These are phyloP conservation scores for Pyronema domesticum DNA, from an alignment of 495 filamentous ascomycete species.

Conservation along the genomic window DNA sequence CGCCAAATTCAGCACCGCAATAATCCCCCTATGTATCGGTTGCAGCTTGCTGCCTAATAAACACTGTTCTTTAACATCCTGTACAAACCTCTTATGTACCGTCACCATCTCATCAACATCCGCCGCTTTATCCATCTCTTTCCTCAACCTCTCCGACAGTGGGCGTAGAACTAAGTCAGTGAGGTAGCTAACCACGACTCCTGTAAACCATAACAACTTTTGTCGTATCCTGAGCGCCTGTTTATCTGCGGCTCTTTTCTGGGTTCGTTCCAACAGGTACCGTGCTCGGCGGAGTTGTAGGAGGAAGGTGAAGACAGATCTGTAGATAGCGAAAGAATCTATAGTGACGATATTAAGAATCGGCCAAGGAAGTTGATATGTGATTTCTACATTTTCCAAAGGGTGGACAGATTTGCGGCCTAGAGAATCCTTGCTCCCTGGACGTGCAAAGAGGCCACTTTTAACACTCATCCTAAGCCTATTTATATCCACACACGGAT, in stretches of 20 bases:
- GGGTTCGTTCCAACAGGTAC: constrained; percentile 37
- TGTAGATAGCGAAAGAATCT: constrained; percentile 43
- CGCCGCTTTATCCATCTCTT: constrained; percentile 37
- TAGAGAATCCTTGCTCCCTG: not conserved
- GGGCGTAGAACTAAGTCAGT: constrained; percentile 51
- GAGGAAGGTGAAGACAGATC: constrained; percentile 52
- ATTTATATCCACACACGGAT: constrained; percentile 36
- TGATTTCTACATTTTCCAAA: constrained; percentile 39
- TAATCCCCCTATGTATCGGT: constrained; percentile 46
- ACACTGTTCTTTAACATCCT: constrained; percentile 42
- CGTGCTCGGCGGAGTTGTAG: constrained; percentile 62
- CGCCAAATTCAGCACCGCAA: constrained; percentile 43
- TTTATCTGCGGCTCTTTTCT: constrained; percentile 25
- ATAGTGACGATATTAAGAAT: constrained; percentile 63
- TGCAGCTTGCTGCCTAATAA: constrained; percentile 45
- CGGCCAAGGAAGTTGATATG: constrained; percentile 60
- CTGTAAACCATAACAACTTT: constrained; percentile 64
- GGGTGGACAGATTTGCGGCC: constrained; percentile 13
- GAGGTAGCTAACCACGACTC: constrained; percentile 55
- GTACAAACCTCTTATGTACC: constrained; percentile 46
- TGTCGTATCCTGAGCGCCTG: constrained; percentile 47
- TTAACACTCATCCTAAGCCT: constrained; percentile 32
- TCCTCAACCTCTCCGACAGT: constrained; percentile 34
- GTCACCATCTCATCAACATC: constrained; percentile 71
- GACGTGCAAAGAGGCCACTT: constrained; percentile 14